phyloP scores from a whole-genome alignment of 2,329 filamentous ascomycete genomes.

The Ilyonectria mors-panacis region DNA sequence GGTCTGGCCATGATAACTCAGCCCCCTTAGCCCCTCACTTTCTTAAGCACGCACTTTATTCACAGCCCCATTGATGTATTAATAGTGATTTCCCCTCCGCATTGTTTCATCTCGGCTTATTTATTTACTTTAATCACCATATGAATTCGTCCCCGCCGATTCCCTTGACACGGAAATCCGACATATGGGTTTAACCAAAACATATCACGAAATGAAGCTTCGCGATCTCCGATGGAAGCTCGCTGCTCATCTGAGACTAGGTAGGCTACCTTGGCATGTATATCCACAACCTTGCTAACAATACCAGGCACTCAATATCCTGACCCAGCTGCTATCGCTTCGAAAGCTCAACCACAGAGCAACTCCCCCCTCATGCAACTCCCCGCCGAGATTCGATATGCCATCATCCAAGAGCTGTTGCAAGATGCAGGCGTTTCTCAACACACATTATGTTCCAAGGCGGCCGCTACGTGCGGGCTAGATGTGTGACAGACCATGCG shows the following conservation, averaged over 20 bases:
- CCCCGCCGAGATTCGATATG: constrained; percentile 11
- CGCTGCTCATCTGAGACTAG: not conserved
- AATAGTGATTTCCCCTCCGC: not conserved
- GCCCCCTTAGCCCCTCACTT: not conserved
- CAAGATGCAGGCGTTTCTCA: constrained; percentile 5
- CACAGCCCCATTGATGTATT: not conserved
- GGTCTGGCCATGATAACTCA: not conserved
- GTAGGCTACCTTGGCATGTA: not conserved
- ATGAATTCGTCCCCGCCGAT: not conserved
- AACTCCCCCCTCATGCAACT: constrained; percentile 4
- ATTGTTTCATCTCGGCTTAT: not conserved
- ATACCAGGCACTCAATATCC: not conserved
- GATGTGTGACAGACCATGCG: not conserved
- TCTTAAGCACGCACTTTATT: not conserved
- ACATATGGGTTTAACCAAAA: not conserved
- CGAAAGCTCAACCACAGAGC: constrained; percentile 2
- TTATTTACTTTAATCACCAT: not conserved
- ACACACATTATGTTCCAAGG: constrained; percentile 13
- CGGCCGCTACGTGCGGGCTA: not conserved
- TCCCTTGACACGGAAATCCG: not conserved
- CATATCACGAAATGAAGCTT: not conserved
- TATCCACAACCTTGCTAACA: not conserved
- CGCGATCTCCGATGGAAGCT: constrained; percentile 2
- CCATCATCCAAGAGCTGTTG: constrained; percentile 10
- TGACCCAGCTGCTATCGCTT: constrained; percentile 9